Percentiles rank a stretch among this genome's conserved stretches.
Evolutionary conservation across 768 basidiomycete genomes (phyloP).

Genomic region (Lactarius deliciosus): DNA sequence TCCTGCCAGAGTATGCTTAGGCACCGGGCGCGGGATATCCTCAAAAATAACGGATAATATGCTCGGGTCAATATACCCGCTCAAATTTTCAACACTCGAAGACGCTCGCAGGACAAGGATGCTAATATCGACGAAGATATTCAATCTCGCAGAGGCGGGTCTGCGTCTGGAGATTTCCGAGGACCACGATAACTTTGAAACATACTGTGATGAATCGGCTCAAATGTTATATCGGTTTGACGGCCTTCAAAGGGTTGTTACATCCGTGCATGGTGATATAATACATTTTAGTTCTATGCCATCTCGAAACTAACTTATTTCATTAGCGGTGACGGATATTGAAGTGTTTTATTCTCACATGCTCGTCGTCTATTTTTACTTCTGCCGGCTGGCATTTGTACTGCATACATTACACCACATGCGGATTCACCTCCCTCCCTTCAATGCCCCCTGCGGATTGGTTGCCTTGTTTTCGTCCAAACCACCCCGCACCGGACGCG

Average conservation of each 20-base stretch:
- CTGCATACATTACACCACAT: constrained; percentile 39
- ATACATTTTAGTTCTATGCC: background rate
- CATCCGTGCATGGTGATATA: constrained; percentile 20
- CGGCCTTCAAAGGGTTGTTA: constrained; percentile 26
- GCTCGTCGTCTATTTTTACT: constrained; percentile 43
- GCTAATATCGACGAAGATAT: constrained; percentile 22
- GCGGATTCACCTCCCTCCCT: constrained; percentile 25
- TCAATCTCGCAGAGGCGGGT: constrained; percentile 23
- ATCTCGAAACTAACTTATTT: constrained; percentile 31
- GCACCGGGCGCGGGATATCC: constrained; percentile 26
- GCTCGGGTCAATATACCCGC: constrained; percentile 9
- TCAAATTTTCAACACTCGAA: constrained; percentile 21
- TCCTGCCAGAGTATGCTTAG: constrained; percentile 25
- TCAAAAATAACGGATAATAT: constrained; percentile 5
- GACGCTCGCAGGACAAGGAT: constrained; percentile 24
- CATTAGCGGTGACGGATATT: constrained; percentile 43
- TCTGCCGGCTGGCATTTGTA: constrained; percentile 41
- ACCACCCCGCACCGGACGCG: constrained; percentile 17
- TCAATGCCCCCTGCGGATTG: background rate
- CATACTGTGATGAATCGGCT: constrained; percentile 22
- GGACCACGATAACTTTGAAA: constrained; percentile 20
- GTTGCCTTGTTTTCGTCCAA: constrained; percentile 16
- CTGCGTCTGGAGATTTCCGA: constrained; percentile 21
- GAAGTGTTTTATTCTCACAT: constrained; percentile 46
- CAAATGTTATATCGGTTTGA: constrained; percentile 28